Evolutionary conservation across 169 alveolate genomes (phyloP).

Genomic region (Eimeria falciformis): DNA sequence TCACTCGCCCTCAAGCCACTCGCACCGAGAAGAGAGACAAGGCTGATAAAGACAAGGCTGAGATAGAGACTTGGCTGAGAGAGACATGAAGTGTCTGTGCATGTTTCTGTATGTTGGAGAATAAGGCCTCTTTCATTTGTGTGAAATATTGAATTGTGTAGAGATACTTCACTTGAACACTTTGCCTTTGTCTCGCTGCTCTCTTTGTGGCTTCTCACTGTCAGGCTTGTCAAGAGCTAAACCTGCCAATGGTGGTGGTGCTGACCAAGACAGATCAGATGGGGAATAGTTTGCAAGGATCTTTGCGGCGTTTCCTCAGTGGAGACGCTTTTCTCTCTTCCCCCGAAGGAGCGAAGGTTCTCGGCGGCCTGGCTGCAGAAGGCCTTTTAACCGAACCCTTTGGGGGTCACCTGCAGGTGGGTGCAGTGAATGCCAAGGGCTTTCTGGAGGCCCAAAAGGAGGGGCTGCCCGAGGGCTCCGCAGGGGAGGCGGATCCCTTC

Average conservation of each 20-base stretch:
- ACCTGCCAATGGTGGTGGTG: background rate
- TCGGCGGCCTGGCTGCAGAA: constrained; percentile 2
- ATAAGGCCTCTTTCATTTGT: too few species aligned
- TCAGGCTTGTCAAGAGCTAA: constrained; percentile 13
- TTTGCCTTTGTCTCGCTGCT: background rate
- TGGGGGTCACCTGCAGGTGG: constrained; percentile 52
- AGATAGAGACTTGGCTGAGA: too few species aligned
- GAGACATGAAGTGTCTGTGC: too few species aligned
- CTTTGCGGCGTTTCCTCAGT: background rate
- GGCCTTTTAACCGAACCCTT: constrained; percentile 33
- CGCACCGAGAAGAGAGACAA: too few species aligned
- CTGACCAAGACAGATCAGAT: constrained; percentile 20
- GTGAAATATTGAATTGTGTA: too few species aligned
- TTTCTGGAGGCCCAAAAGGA: background rate
- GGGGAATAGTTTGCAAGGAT: background rate
- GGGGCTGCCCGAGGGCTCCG: constrained; percentile 1
- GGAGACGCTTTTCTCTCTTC: background rate
- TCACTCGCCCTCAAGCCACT: too few species aligned
- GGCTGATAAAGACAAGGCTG: too few species aligned
- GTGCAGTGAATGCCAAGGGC: constrained; percentile 21
- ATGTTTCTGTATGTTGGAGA: too few species aligned
- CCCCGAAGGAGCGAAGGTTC: background rate
- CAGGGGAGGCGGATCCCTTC: background rate
- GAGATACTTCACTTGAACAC: too few species aligned
- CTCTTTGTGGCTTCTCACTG: too few species aligned